Evolutionary conservation across 768 basidiomycete species (phyloP), one percentile per base, ranked within the genome.

Genomic region (Sporobolomyces phaffii): DNA sequence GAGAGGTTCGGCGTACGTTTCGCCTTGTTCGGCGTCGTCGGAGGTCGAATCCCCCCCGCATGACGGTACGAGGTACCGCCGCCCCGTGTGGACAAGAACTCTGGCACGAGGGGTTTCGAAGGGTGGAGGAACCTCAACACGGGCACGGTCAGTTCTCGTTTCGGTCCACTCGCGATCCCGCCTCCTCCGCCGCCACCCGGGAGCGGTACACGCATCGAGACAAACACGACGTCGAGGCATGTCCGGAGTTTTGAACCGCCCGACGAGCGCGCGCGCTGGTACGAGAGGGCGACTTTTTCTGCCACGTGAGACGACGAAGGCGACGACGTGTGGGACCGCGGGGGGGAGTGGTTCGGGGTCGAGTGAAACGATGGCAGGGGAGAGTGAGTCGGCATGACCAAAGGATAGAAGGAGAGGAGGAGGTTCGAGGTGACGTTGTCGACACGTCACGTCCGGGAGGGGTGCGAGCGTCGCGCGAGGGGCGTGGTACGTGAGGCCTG

Each of bases 341-440:
- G 60, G 22, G 65, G 65, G 8, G 65, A 58, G 49, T 67, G 60
- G 10, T 41, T 50, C 2, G 65, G 65, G 18, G 65, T 57, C 40
- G 60, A 61, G 54, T 67, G 65, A 47, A 61, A 67, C 2, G 65
- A 67, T 17, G 65, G 65, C 17, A 67, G 53, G 22, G 65, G 65
- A 11, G 65, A 67, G n/a, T 67, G 65, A 22, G 60, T 57, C 36
- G 65, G 65, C 65, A 67, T 67, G 34, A 20, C 18, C 26, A 24
- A 5, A 9, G 36, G 38, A 54, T n/a, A n/a, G n/a, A 18, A 11
- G 51, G 20, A 51, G 49, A 28, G 51, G 36, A 33, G 10, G 51
- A n/a, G 24, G 45, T 20, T 24, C 13, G 48, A 24, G 48, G 26
- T 50, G 26, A 29, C 48, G 13, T 47, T 29, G 9, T n/a, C 13